A percentile compares a stretch with the other conserved stretches of the same genome.
These are phyloP conservation scores for Juglanconis oblonga DNA, from an alignment of 2,329 filamentous ascomycete genomes.

Conservation along the genomic window DNA sequence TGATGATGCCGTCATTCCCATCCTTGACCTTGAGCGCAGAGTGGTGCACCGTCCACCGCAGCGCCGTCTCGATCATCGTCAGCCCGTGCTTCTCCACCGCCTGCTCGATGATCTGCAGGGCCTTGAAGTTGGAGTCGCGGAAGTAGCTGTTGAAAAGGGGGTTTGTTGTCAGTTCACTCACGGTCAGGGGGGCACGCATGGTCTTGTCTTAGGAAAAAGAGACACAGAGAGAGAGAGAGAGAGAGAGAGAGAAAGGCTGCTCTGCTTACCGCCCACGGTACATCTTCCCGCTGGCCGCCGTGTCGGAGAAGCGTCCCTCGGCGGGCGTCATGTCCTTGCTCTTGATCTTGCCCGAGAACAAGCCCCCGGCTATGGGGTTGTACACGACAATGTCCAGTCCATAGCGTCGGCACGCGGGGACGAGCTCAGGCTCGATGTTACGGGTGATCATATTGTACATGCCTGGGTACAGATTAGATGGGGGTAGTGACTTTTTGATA, in stretches of 20 bases:
- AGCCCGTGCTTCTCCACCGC: conserved; percentile 66
- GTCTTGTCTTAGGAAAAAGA: neutral
- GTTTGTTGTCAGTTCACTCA: neutral
- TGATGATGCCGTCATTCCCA: conserved; percentile 57
- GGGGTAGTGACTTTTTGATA: neutral
- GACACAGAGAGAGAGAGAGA: neutral
- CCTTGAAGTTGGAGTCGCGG: conserved; percentile 60
- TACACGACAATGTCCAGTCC: conserved; percentile 77
- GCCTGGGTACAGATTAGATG: conserved; percentile 48
- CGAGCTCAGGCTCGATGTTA: conserved; percentile 70
- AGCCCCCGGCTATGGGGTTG: conserved; percentile 77
- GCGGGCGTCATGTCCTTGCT: conserved; percentile 57
- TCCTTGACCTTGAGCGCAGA: conserved; percentile 52
- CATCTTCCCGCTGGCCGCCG: conserved; percentile 41
- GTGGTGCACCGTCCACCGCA: conserved; percentile 74
- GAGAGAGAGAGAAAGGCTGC: neutral
- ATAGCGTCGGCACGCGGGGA: conserved; percentile 71
- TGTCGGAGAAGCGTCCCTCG: conserved; percentile 69
- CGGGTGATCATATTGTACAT: conserved; percentile 85
- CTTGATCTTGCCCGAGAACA: conserved; percentile 80
- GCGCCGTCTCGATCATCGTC: conserved; percentile 68
- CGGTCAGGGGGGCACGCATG: neutral
- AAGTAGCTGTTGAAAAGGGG: conserved; percentile 51
- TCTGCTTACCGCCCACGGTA: conserved; percentile 53
- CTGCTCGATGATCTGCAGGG: conserved; percentile 65